Evolutionary conservation across 495 filamentous ascomycete species (phyloP).

Genomic region (Mycothermus thermophilus): DNA sequence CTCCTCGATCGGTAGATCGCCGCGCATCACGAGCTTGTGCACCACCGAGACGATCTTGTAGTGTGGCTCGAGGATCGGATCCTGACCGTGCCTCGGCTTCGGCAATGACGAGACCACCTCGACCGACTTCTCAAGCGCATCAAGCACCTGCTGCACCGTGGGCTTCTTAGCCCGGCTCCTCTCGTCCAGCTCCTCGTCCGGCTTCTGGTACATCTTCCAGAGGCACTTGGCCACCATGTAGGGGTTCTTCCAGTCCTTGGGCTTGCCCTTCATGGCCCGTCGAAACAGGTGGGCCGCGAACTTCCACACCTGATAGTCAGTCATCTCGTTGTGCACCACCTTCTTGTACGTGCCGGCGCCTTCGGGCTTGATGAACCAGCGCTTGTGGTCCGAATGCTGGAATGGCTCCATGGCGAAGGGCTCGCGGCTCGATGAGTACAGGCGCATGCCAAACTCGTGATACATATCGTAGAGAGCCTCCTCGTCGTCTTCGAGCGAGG

Average conservation of each 20-base stretch:
- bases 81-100: slow-evolving; percentile 61
- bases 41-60: slow-evolving; percentile 85
- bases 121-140: slow-evolving; percentile 54
- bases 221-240: slow-evolving; percentile 90
- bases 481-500: slow-evolving; percentile 40
- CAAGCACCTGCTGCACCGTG: slow-evolving; percentile 46
- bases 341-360: slow-evolving; percentile 61
- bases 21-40: slow-evolving; percentile 59
- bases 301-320: slow-evolving; percentile 67
- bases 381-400: slow-evolving; percentile 54
- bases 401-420: slow-evolving; percentile 86
- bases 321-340: slow-evolving; percentile 58
- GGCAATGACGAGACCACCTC: slow-evolving; percentile 48
- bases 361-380: slow-evolving; percentile 56
- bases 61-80: slow-evolving; percentile 87
- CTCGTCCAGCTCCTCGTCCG: slow-evolving; percentile 36
- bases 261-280: slow-evolving; percentile 56
- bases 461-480: slow-evolving; percentile 70
- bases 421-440: slow-evolving; percentile 83
- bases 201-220: slow-evolving; percentile 78
- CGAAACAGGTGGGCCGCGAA: slow-evolving; percentile 70
- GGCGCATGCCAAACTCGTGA: slow-evolving; percentile 72
- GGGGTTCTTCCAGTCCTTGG: slow-evolving; percentile 76
- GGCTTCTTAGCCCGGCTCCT: slow-evolving; percentile 29
- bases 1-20: slow-evolving; percentile 29